phyloP scores from a whole-genome alignment of 805 yeast species.

The Metschnikowia peoriensis region DNA sequence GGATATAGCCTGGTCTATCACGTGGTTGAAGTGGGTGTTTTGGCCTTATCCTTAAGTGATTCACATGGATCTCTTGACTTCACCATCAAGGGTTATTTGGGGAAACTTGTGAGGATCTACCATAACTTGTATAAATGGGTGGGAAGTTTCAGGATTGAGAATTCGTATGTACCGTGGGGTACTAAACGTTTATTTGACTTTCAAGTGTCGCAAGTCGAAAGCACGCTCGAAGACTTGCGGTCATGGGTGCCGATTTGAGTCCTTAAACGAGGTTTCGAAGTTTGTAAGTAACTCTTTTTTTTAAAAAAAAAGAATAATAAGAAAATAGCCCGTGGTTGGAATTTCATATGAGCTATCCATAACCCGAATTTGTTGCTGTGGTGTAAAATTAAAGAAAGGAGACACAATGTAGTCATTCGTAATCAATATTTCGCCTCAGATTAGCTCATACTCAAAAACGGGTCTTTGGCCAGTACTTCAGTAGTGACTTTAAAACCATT shows the following conservation, averaged over 20 bases:
- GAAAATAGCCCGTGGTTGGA: too few species aligned
- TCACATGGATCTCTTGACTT: constrained; percentile 3
- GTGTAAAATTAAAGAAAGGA: too few species aligned
- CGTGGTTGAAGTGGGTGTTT: neutral
- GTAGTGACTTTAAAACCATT: too few species aligned
- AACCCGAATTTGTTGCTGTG: too few species aligned
- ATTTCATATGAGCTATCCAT: too few species aligned
- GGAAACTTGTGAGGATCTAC: neutral
- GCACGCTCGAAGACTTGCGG: neutral
- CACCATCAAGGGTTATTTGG: neutral
- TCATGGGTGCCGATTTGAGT: neutral
- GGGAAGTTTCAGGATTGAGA: neutral
- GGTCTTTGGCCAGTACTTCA: too few species aligned
- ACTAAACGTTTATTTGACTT: neutral
- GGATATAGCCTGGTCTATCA: neutral
- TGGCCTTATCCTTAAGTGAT: constrained; percentile 1
- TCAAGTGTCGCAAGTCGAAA: constrained; percentile 1
- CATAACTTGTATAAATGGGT: neutral
- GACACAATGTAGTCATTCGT: too few species aligned
- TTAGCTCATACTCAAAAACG: too few species aligned
- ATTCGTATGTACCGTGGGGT: neutral
- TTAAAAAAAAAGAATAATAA: neutral
- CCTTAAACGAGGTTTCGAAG: neutral
- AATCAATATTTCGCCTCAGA: too few species aligned
- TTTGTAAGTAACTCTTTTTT: neutral